Evolutionary conservation across 2,329 filamentous ascomycete species (phyloP), one percentile per base, ranked within the genome.

Genomic region (Nothophoma quercina): DNA sequence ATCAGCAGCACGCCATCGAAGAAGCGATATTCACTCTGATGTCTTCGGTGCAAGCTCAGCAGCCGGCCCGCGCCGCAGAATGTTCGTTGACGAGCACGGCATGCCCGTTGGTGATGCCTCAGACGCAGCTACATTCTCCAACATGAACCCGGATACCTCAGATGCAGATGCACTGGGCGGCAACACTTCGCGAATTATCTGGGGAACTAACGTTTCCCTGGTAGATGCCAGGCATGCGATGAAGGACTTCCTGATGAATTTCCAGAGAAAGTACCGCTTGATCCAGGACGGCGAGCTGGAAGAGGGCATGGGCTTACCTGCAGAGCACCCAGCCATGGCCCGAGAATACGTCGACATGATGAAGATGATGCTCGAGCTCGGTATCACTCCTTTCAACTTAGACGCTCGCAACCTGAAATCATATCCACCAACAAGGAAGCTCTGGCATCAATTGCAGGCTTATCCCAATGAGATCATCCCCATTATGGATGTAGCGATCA

Each of bases 391-490:
- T 51, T 82, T 99, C 32, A 97, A 97, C 70, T 77, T 99, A 32
- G 92, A 99, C 71, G 86, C 93, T 45, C 86, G 86, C 50, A 96
- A 99, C 65, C 81, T 99, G 54, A 96, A 96, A 72, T 84, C 93
- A 10, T 99, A 97, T 71, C 95, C 96, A 3, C 87, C 91, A 1
- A 98, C 95, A 0, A 82, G 88, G 64, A 98, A 98, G 77, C 81
- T 99, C 49, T 98, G 92, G 90, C 90, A 98, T 72, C 96, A 99
- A 75, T 81, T 96, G 51, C 91, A 96, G 72, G 88, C 90, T 12
- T 99, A 97, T 69, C 95, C 95, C 0, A 92, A 95, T 69, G 95
- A 99, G 81, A 93, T 99, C 45, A 89, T 99, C 35, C 93, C 93
- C 2, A 83, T 98, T 38, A 96, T 99, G 89, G 96, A 99, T 82